These are phyloP conservation scores for Obelidium mucronatum DNA, from an alignment of 192 early-diverging fungal species.

Conservation along the genomic window DNA sequence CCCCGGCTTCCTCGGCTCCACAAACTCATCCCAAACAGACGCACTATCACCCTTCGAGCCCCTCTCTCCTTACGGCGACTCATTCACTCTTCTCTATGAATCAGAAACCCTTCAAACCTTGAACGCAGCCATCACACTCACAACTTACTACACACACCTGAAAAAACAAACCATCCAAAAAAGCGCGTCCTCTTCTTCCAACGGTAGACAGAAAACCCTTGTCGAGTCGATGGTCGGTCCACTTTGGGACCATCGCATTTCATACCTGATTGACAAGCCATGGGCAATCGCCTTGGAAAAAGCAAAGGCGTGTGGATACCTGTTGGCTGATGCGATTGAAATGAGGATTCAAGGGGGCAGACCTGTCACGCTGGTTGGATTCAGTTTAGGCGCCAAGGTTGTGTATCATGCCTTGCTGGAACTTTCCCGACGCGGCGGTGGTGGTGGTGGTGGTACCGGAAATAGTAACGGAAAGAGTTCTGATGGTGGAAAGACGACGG, in stretches of 20 bases:
- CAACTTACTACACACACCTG: background rate
- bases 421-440: slow-evolving; percentile 68
- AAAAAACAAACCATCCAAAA: background rate
- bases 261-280: slow-evolving; percentile 72
- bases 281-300: slow-evolving; percentile 70
- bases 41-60: slow-evolving; percentile 82
- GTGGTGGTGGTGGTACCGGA: too few species aligned
- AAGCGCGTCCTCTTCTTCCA: too few species aligned
- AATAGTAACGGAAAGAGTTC: slow-evolving; percentile 47
- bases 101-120: slow-evolving; percentile 80
- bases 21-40: slow-evolving; percentile 65
- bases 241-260: slow-evolving; percentile 56
- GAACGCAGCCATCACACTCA: slow-evolving; percentile 74
- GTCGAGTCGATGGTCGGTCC: slow-evolving; percentile 34
- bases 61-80: slow-evolving; percentile 80
- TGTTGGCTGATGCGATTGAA: slow-evolving; percentile 87
- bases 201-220: background rate
- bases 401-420: slow-evolving; percentile 89
- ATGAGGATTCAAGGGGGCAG: slow-evolving; percentile 84
- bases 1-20: slow-evolving; percentile 74
- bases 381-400: slow-evolving; percentile 87
- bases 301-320: slow-evolving; percentile 70
- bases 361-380: slow-evolving; percentile 92
- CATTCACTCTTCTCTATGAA: slow-evolving; percentile 88
- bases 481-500: slow-evolving; percentile 21